Evolutionary conservation across 495 filamentous ascomycete genomes (phyloP).

Genomic region (Penicilliopsis zonata): DNA sequence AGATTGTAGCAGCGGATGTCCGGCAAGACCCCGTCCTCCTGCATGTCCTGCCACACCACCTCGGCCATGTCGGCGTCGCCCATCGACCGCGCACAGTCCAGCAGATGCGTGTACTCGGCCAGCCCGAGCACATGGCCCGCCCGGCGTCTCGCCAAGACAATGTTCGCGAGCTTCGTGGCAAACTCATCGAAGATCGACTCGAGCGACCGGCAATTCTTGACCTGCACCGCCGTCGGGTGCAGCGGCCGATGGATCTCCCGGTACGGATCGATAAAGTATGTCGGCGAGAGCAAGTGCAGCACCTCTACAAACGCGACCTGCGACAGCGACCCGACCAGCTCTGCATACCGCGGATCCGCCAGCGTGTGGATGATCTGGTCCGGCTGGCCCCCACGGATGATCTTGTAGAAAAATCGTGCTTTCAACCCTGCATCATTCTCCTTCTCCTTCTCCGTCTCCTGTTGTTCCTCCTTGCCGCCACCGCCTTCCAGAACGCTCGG

Average conservation of each 20-base stretch:
- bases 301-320: constrained; percentile 23
- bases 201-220: constrained; percentile 13
- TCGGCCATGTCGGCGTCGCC: constrained; percentile 32
- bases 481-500: neutral
- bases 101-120: constrained; percentile 42
- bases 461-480: neutral
- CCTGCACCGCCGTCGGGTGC: constrained; percentile 25
- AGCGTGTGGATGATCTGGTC: constrained; percentile 26
- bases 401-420: constrained; percentile 19
- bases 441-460: neutral
- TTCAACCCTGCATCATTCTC: too few relatives aligned
- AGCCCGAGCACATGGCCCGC: constrained; percentile 19
- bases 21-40: constrained; percentile 18
- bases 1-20: constrained; percentile 46
- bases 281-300: constrained; percentile 26
- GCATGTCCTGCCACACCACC: constrained; percentile 41
- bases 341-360: constrained; percentile 17
- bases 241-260: constrained; percentile 34
- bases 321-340: constrained; percentile 20
- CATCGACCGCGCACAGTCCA: constrained; percentile 40
- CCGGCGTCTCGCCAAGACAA: constrained; percentile 22
- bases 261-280: constrained; percentile 34
- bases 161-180: constrained; percentile 17
- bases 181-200: constrained; percentile 28
- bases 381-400: constrained; percentile 22